Evolutionary conservation across 2,329 filamentous ascomycete species (phyloP).

Genomic region (Pyrenophora seminiperda): DNA sequence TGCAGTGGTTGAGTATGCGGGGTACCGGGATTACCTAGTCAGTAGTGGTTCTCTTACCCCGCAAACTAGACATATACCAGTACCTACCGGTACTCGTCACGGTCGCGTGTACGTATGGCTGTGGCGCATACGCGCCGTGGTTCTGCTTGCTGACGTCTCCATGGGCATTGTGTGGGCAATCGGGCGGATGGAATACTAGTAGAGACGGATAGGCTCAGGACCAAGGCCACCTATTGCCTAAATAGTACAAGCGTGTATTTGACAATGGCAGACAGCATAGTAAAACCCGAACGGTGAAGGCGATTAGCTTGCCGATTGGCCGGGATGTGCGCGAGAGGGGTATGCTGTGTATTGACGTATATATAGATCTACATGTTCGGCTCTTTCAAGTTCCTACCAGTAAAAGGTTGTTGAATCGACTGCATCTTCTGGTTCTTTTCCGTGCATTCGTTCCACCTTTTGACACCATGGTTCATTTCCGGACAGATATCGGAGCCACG

Average conservation of each 20-base stretch:
- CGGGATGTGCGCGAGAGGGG: slow-evolving; percentile 17
- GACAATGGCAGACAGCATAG: slow-evolving; percentile 1
- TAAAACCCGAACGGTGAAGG: slow-evolving; percentile 4
- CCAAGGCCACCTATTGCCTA: background rate
- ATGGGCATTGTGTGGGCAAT: slow-evolving; percentile 4
- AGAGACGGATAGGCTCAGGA: slow-evolving; percentile 1
- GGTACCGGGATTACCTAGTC: slow-evolving; percentile 21
- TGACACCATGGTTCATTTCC: slow-evolving; percentile 37
- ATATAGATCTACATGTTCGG: slow-evolving; percentile 19
- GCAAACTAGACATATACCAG: slow-evolving; percentile 22
- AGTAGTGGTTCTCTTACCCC: slow-evolving; percentile 20
- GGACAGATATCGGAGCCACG: slow-evolving; percentile 40
- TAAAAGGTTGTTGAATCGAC: background rate
- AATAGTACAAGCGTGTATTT: background rate
- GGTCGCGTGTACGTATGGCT: slow-evolving; percentile 14
- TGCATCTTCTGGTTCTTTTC: background rate
- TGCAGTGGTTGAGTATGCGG: slow-evolving; percentile 19
- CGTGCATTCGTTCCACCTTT: background rate
- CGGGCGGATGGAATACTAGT: slow-evolving; percentile 20
- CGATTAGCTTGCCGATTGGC: slow-evolving; percentile 17
- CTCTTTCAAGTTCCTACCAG: background rate
- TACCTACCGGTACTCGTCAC: too few relatives aligned
- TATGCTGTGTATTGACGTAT: slow-evolving; percentile 18
- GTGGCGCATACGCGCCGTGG: slow-evolving; percentile 3
- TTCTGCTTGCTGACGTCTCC: slow-evolving; percentile 18